Conservation (phyloP, 352 stramenopile species). For the Phytopythium oedochilum region DNA sequence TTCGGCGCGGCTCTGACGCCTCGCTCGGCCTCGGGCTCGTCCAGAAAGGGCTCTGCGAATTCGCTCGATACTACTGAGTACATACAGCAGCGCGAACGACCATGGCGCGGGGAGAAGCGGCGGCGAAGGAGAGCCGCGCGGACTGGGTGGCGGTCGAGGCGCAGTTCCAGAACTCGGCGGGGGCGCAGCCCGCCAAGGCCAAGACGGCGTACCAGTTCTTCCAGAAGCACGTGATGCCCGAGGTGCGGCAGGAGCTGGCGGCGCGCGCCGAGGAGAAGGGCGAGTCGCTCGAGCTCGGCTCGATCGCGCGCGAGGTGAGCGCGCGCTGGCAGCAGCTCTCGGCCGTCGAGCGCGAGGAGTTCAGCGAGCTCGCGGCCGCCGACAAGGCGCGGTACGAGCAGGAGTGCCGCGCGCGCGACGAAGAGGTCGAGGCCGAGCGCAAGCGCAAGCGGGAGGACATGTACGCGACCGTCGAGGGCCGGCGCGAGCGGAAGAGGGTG, state of each 20-base stretch:
- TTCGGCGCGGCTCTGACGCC: not conserved
- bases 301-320: conserved; percentile 72
- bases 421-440: conserved; percentile 65
- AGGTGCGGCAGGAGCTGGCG: conserved; percentile 53
- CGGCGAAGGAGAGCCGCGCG: conserved; percentile 54
- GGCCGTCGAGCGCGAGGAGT: conserved; percentile 61
- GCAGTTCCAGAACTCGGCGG: conserved; percentile 54
- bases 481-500: conserved; percentile 76
- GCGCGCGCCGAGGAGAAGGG: conserved; percentile 33
- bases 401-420: conserved; percentile 66
- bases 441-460: conserved; percentile 73
- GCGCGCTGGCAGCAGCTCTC: conserved; percentile 69
- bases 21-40: not conserved
- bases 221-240: conserved; percentile 65
- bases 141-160: conserved; percentile 80
- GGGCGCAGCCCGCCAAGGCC: conserved; percentile 47
- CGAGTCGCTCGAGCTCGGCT: conserved; percentile 55
- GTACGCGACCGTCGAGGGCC: conserved; percentile 67
- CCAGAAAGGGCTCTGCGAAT: not conserved
- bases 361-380: conserved; percentile 47
- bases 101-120: conserved; percentile 25
- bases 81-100: not conserved
- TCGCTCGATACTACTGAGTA: not conserved
- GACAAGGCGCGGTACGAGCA: conserved; percentile 73
- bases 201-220: conserved; percentile 79